Base-by-base conservation (phyloP, 192 early-diverging fungal species). In the Mortierella claussenii region DNA sequence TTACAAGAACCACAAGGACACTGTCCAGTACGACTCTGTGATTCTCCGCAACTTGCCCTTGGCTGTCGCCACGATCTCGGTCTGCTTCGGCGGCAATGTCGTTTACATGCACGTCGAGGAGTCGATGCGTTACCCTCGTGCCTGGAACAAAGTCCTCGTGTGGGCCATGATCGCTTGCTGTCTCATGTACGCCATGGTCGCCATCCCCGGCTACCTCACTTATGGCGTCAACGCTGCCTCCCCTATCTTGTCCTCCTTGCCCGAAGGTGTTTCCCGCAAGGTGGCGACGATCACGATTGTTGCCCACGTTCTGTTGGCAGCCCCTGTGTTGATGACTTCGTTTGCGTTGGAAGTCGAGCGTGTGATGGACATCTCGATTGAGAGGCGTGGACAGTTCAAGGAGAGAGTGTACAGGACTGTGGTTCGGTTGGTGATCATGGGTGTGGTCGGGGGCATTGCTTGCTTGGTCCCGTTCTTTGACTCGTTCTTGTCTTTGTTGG, bases 91-190 rank as follows among this genome's bases (percentile, higher is more conserved):
- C 32, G 91, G 91, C 31, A 93, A 91, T 66, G 85, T 88, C 31
- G 87, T 91, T 26, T 93, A 88, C 68, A 84, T 89, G 44, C 86
- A 93, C 53, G 86, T 91, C 4, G 89, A 93, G 65, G 79, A 81
- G 5, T 82, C 86, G 30, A 88, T 93, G 89, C 71, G 81, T 24
- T 68, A 82, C 27, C 91, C 89, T 31, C 52, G 60, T 12, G 52
- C 80, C 2, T 93, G 89, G 81, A 81, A 82, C 18, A 83, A 70
- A 59, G 88, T 90, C 15, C 66, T 87, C 26, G 60, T 65, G 45
- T 70, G 62, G 43, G 83, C 83, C 24, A 83, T 89, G 66, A 55
- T 66, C 28, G 81, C 83, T n/a, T 86, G 89, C 66, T 82, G 82
- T 26, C 26, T 78, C 60, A 83, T 93, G 83, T 93, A 93, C 47